phyloP scores from a whole-genome alignment of 2,329 filamentous ascomycete genomes.

The Colletotrichum sublineola region DNA sequence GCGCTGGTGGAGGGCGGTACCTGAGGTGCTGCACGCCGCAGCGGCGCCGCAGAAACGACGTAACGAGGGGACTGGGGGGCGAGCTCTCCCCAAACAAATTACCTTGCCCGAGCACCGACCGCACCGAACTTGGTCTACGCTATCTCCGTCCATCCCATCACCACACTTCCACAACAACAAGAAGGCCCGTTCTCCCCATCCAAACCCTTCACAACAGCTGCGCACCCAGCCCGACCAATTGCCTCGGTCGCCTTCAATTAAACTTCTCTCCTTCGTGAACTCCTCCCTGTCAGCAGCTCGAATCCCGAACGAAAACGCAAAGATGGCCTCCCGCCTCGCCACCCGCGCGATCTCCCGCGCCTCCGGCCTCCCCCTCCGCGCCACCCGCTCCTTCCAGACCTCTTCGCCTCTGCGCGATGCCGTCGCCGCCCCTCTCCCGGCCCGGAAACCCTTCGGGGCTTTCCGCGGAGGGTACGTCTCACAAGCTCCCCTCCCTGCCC shows the following conservation, averaged over 20 bases:
- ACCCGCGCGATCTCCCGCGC: conserved; percentile 52
- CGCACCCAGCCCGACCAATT: conserved; percentile 2
- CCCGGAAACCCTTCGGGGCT: conserved; percentile 70
- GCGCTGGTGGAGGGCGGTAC: conserved; percentile 37
- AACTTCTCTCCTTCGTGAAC: not conserved
- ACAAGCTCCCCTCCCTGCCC: not conserved
- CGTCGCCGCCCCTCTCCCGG: conserved; percentile 63
- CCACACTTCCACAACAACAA: conserved; percentile 2
- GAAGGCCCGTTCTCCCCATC: not conserved
- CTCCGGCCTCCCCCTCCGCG: conserved; percentile 47
- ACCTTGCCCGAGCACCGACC: conserved; percentile 15
- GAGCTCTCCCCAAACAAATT: conserved; percentile 25
- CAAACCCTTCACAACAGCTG: not conserved
- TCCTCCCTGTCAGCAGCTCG: conserved; percentile 5
- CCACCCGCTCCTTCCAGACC: conserved; percentile 63
- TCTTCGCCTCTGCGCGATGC: conserved; percentile 60
- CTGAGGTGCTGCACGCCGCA: conserved; percentile 32
- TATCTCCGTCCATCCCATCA: conserved; percentile 14
- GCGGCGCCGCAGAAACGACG: conserved; percentile 20
- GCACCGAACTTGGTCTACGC: conserved; percentile 23
- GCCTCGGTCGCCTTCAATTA: not conserved
- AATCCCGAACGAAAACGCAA: conserved; percentile 17
- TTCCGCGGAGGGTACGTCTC: conserved; percentile 71
- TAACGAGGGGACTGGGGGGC: not conserved
- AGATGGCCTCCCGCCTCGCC: conserved; percentile 64